A percentile compares a stretch with the other conserved stretches of the same genome.
Evolutionary conservation across 2,329 filamentous ascomycete genomes (phyloP).

Genomic region (Grosmannia serpens): DNA sequence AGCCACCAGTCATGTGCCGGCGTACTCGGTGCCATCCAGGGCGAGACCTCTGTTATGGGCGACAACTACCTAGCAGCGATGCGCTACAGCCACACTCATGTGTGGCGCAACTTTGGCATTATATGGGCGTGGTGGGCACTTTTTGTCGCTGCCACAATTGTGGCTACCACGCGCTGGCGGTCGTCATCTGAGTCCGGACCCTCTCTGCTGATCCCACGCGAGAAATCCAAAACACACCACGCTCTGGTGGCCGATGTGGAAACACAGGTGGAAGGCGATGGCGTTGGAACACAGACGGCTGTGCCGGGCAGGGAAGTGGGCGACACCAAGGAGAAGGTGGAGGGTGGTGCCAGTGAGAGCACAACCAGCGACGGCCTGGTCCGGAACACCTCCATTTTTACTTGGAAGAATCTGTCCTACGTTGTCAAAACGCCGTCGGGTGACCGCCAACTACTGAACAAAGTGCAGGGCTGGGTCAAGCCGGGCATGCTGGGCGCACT

Average conservation of each 20-base stretch:
- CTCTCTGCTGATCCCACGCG: conserved; percentile 9
- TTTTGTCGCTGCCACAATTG: conserved; percentile 58
- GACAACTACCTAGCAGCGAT: conserved; percentile 29
- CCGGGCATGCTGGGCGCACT: conserved; percentile 67
- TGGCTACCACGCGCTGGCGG: conserved; percentile 6
- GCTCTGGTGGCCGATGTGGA: background rate
- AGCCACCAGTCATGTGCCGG: conserved; percentile 43
- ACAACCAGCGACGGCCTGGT: conserved; percentile 26
- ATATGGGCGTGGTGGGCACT: conserved; percentile 63
- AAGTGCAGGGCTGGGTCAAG: conserved; percentile 76
- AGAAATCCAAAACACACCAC: conserved; percentile 2
- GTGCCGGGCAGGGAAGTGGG: background rate
- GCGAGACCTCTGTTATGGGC: conserved; percentile 37
- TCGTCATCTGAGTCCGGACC: conserved; percentile 3
- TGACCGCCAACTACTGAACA: conserved; percentile 60
- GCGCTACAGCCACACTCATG: conserved; percentile 42
- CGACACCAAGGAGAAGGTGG: background rate
- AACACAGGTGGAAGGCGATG: background rate
- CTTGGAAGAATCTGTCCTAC: conserved; percentile 63
- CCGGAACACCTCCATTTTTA: conserved; percentile 57
- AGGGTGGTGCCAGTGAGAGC: background rate
- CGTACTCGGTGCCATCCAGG: conserved; percentile 40
- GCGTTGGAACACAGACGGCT: background rate
- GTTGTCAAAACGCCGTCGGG: conserved; percentile 50
- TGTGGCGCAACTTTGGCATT: conserved; percentile 70